These are phyloP conservation scores for Paraphysoderma sedebokerense DNA, from an alignment of 371 early-diverging fungal genomes.

Conservation along the genomic window DNA sequence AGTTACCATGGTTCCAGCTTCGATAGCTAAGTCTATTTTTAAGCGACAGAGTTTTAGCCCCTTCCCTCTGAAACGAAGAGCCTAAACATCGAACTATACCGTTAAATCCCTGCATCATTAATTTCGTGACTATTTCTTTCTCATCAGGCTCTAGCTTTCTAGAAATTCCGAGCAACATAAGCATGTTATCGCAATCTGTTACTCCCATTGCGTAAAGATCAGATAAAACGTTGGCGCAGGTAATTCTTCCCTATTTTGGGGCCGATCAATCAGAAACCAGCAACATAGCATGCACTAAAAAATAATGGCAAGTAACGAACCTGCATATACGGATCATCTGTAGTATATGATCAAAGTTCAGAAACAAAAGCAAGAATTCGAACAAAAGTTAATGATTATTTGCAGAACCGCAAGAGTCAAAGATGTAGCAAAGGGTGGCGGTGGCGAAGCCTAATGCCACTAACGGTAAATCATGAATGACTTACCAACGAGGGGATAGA, in stretches of 20 bases:
- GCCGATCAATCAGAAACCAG: neutral
- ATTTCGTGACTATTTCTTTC: constrained; percentile 1
- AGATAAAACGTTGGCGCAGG: constrained; percentile 15
- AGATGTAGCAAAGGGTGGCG: neutral
- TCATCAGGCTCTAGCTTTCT: constrained; percentile 5
- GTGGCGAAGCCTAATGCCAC: neutral
- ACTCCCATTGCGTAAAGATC: constrained; percentile 18
- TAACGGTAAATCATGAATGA: too few species aligned
- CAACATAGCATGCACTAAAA: neutral
- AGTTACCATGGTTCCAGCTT: constrained; percentile 13
- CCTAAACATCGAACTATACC: neutral
- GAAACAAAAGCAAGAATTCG: neutral
- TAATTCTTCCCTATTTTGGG: constrained; percentile 12
- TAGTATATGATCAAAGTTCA: too few species aligned
- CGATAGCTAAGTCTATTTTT: constrained; percentile 7
- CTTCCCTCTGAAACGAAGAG: neutral
- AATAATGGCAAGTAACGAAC: neutral
- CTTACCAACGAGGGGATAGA: constrained; percentile 13
- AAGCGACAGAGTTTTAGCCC: too few species aligned
- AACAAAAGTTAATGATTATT: neutral
- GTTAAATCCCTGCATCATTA: constrained; percentile 8
- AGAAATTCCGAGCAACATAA: constrained; percentile 14
- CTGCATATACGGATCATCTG: constrained; percentile 13
- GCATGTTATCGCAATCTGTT: constrained; percentile 14
- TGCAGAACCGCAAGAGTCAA: too few species aligned